phyloP scores from a whole-genome alignment of 1,139 yeast species.

The Casaregolazyma suthepensis region DNA sequence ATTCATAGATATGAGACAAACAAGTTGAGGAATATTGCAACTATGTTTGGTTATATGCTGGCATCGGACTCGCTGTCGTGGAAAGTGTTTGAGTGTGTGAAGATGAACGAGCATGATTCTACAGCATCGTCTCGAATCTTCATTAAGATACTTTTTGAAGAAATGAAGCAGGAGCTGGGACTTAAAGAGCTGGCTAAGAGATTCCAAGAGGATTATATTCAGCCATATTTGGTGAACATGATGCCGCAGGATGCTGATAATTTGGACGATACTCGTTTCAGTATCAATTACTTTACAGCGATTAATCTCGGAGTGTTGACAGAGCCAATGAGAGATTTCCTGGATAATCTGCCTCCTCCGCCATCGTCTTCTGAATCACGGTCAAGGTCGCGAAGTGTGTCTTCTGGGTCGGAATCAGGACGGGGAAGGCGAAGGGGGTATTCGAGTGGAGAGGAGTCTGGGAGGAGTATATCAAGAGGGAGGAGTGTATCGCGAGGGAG shows the following conservation, averaged over 20 bases:
- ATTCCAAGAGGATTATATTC: constrained; percentile 42
- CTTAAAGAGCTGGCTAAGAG: constrained; percentile 44
- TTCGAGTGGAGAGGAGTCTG: background rate
- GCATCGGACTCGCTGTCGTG: constrained; percentile 67
- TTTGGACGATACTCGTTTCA: constrained; percentile 61
- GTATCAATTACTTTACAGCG: constrained; percentile 89
- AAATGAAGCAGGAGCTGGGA: constrained; percentile 75
- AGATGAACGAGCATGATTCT: constrained; percentile 65
- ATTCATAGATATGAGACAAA: constrained; percentile 68
- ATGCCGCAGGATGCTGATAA: constrained; percentile 39
- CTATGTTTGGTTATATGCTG: constrained; percentile 79
- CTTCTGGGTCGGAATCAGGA: background rate
- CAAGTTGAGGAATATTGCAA: constrained; percentile 72
- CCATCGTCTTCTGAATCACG: constrained; percentile 4
- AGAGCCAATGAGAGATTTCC: constrained; percentile 65
- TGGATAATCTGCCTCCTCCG: constrained; percentile 36
- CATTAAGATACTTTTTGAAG: constrained; percentile 73
- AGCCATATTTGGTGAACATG: constrained; percentile 31
- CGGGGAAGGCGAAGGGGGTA: background rate
- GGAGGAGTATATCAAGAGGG: background rate
- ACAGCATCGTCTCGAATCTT: constrained; percentile 78
- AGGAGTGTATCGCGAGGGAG: background rate
- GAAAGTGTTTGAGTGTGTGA: constrained; percentile 47
- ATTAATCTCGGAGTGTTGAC: constrained; percentile 83
- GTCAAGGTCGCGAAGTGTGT: background rate